A percentile compares a stretch with the other conserved stretches of the same genome.
phyloP scores from a whole-genome alignment of 345 rosid species.

The Eucalyptus pumila region DNA sequence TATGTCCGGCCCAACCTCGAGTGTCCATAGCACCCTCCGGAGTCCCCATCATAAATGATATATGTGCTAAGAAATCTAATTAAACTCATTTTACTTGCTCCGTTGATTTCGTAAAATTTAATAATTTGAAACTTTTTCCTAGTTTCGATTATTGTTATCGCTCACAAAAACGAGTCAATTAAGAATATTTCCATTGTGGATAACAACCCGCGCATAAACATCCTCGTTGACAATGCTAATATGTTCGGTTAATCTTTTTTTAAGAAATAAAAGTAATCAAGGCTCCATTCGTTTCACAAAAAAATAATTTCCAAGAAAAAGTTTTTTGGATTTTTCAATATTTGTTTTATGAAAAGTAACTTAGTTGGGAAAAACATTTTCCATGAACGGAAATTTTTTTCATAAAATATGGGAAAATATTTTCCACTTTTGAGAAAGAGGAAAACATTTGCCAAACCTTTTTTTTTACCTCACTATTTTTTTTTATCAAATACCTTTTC shows the following conservation, averaged over 20 bases:
- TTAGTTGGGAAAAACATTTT: too few relatives aligned
- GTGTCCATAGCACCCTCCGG: neutral
- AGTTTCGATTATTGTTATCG: neutral
- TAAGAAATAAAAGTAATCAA: too few relatives aligned
- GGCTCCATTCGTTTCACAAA: too few relatives aligned
- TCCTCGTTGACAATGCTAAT: neutral
- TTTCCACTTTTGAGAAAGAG: too few relatives aligned
- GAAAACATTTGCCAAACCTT: too few relatives aligned
- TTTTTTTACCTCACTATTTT: too few relatives aligned
- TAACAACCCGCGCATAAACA: neutral
- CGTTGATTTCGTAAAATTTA: neutral
- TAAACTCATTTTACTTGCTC: neutral
- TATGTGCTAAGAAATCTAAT: neutral
- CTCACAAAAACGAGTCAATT: neutral
- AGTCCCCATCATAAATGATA: neutral
- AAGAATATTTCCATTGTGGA: neutral
- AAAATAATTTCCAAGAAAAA: too few relatives aligned
- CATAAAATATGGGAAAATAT: too few relatives aligned
- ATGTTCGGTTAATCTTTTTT: neutral
- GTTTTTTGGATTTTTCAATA: accelerated
- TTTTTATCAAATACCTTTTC: too few relatives aligned
- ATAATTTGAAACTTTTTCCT: neutral
- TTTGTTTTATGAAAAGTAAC: too few relatives aligned
- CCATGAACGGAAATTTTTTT: too few relatives aligned
- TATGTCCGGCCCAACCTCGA: neutral